These are phyloP conservation scores for Cladosporium cucumerinum DNA, from an alignment of 2,329 filamentous ascomycete genomes.

Conservation along the genomic window DNA sequence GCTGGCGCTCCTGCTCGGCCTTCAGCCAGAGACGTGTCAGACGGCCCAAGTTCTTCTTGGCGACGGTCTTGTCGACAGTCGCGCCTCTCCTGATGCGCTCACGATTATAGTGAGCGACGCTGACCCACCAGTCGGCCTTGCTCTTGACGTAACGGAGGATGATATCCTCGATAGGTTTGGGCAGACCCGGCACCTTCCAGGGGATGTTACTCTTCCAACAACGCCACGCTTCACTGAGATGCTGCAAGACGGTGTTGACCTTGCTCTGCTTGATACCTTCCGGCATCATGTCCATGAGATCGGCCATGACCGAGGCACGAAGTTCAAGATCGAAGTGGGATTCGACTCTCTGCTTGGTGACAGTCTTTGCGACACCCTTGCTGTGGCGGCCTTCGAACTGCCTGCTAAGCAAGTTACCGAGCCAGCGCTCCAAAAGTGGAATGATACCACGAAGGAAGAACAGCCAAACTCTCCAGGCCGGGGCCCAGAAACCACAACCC, in stretches of 20 bases:
- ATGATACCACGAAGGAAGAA: constrained; percentile 99
- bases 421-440: constrained; percentile 91
- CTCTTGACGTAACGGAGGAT: constrained; percentile 98
- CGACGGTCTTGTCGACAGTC: constrained; percentile 97
- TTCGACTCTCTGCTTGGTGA: constrained; percentile 97
- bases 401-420: constrained; percentile 91
- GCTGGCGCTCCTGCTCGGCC: constrained; percentile 94
- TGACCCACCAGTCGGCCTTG: constrained; percentile 99
- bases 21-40: constrained; percentile 95
- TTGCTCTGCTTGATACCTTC: constrained; percentile 99
- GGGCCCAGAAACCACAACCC: constrained; percentile 98
- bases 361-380: constrained; percentile 97
- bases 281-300: constrained; percentile 99
- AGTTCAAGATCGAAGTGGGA: constrained; percentile 98
- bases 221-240: constrained; percentile 96
- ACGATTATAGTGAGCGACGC: constrained; percentile 96
- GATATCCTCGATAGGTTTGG: constrained; percentile 97
- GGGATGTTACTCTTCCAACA: constrained; percentile 99
- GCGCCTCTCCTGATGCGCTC: constrained; percentile 94
- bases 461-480: constrained; percentile 97
- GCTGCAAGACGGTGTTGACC: constrained; percentile 94
- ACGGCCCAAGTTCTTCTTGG: constrained; percentile 97
- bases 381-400: constrained; percentile 98
- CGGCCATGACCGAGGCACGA: constrained; percentile 96
- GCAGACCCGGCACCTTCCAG: constrained; percentile 96